A percentile compares a stretch with the other conserved stretches of the same genome.
Conservation (phyloP, 176 grass and related monocot genomes). For the Pontederia paniculata region DNA sequence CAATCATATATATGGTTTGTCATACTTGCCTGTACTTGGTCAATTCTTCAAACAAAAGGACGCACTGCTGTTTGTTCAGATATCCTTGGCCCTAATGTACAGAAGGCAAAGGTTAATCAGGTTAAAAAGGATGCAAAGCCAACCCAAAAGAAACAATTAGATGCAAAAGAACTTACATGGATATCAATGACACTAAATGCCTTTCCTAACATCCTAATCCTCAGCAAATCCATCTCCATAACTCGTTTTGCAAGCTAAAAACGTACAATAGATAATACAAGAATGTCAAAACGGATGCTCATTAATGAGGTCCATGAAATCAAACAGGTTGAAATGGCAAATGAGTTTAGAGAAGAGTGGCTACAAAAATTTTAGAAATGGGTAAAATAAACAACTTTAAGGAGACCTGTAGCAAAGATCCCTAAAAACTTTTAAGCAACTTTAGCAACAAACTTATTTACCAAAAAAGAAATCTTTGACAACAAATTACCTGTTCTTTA, state of each 20-base stretch:
- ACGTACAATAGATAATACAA: constrained; percentile 3
- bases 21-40: constrained; percentile 71
- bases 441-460: constrained; percentile 3
- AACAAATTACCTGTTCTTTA: constrained; percentile 65
- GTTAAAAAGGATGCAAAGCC: not conserved
- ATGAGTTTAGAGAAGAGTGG: too few species aligned
- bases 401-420: too few species aligned
- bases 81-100: constrained; percentile 47
- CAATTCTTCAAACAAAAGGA: constrained; percentile 76
- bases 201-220: constrained; percentile 71
- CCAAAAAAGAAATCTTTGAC: not conserved
- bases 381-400: too few species aligned
- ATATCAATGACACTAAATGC: constrained; percentile 83
- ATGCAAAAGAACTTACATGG: constrained; percentile 41
- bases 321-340: too few species aligned
- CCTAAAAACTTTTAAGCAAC: too few species aligned
- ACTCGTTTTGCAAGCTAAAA: constrained; percentile 81
- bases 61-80: constrained; percentile 69
- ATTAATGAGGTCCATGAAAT: too few species aligned
- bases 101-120: constrained; percentile 17
- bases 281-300: not conserved
- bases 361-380: too few species aligned
- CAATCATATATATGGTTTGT: too few species aligned
- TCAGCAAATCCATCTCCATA: constrained; percentile 55
- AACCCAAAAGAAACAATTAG: constrained; percentile 14